Evolutionary conservation across 441 rosid genomes (phyloP).

Genomic region (Pelargonium fulgidum): DNA sequence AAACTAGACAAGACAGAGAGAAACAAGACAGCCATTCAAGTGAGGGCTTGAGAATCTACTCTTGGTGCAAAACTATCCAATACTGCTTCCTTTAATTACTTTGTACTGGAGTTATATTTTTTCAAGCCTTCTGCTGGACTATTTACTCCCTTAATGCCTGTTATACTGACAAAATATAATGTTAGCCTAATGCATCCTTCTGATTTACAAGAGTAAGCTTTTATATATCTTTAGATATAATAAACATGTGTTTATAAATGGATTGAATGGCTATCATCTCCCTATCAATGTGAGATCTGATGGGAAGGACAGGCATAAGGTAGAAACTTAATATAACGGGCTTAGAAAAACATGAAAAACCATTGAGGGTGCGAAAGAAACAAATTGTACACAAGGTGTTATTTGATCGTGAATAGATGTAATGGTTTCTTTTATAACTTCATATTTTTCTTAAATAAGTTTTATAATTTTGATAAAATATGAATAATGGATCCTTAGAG

Average conservation of each 20-base stretch:
- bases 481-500: too few species aligned
- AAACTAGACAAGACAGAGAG: background rate
- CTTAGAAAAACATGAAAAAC: background rate
- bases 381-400: conserved; percentile 6
- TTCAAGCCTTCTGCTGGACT: too few species aligned
- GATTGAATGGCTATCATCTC: background rate
- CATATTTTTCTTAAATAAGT: background rate
- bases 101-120: background rate
- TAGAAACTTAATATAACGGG: background rate
- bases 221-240: background rate
- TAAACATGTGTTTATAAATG: background rate
- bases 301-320: background rate
- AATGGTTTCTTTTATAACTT: background rate
- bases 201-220: background rate
- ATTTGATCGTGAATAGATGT: conserved; percentile 16
- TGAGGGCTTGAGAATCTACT: background rate
- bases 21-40: background rate
- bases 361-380: background rate
- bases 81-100: background rate
- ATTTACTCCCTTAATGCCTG: too few species aligned
- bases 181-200: background rate
- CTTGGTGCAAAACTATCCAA: background rate
- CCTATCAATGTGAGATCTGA: background rate
- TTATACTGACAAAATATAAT: background rate
- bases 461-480: too few species aligned